Base-by-base conservation (phyloP, 2,329 filamentous ascomycete species). In the Aureobasidium subglaciale region DNA sequence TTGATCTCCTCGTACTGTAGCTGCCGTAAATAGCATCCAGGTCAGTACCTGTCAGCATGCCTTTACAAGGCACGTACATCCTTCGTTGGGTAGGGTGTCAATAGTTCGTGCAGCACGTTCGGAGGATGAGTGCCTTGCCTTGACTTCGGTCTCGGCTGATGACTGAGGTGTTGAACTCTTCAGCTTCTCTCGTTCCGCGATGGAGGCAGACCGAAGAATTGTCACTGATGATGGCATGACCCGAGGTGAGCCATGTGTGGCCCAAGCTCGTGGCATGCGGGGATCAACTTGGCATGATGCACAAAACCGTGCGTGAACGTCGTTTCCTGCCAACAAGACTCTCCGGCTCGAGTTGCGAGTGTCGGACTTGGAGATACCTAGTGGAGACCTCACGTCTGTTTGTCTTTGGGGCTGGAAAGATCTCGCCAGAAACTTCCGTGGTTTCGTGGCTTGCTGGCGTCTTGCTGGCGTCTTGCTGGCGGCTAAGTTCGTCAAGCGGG, bases 41-140 rank as follows among this genome's bases (percentile, higher is more conserved):
- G 8, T 18, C 34, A 27, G 25, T 52, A 32, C 25, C 18, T 52
- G 48, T 52, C 48, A 52, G 48, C 48, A 52, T 50, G 20, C 34
- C 32, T 38, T 50, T 20, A 24, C 24, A 50, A 50, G 46, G 34
- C 46, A 49, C 32, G 29, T 40, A 18, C n/a, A 40, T 38, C n/a
- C 34, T 29, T 52, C 18, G 10, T 7, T 29, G 10, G 20, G 2
- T 38, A 40, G 29, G 46, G 24, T 25, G 27, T n/a, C 48, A 24
- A 52, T 52, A 41, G 34, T 15, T 52, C 48, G 13, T 29, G 30
- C 25, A 52, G 22, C 16, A 35, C 20, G 46, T 38, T 16, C 40
- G 40, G 43, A 24, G 25, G 20, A 25, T 3, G 13, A 4, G n/a
- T 41, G 3, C 22, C 16, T 32, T 41, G 16, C 48, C 16, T 41